Percentiles rank a stretch among this genome's conserved stretches.
Conservation (phyloP, 805 yeast genomes). For the Kurtzmaniella fragi region DNA sequence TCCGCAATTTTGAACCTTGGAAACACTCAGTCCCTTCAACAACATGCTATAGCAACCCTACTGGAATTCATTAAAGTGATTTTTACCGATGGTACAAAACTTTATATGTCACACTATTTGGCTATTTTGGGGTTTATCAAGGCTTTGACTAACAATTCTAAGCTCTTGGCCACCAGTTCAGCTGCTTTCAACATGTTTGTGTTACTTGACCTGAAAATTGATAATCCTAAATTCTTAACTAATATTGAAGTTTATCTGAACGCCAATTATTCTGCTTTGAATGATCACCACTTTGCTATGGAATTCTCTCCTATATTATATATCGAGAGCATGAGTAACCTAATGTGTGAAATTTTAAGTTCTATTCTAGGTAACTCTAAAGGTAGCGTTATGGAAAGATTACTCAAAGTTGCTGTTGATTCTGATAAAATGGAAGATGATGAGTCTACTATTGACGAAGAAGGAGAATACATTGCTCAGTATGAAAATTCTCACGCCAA, state of each 20-base stretch:
- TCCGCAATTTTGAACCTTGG: constrained; percentile 28
- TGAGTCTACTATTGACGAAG: constrained; percentile 10
- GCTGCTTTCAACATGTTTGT: constrained; percentile 25
- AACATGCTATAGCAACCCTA: background rate
- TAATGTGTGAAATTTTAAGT: constrained; percentile 31
- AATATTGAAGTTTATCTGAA: constrained; percentile 29
- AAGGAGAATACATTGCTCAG: background rate
- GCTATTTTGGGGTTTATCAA: constrained; percentile 30
- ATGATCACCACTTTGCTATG: constrained; percentile 21
- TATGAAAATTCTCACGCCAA: background rate
- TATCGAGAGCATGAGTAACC: constrained; percentile 27
- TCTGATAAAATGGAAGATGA: constrained; percentile 15
- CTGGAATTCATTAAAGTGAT: background rate
- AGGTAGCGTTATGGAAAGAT: constrained; percentile 21
- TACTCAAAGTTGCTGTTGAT: constrained; percentile 16
- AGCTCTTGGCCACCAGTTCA: constrained; percentile 17
- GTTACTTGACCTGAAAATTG: constrained; percentile 31
- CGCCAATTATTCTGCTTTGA: constrained; percentile 12
- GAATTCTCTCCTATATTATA: constrained; percentile 32
- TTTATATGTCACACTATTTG: constrained; percentile 24
- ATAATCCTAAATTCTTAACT: constrained; percentile 33
- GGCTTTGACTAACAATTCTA: constrained; percentile 24
- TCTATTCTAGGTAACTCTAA: constrained; percentile 21
- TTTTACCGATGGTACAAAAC: background rate
- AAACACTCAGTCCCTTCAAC: constrained; percentile 3